These are phyloP conservation scores for Phytophthora cryptogea DNA, from an alignment of 352 stramenopile genomes.

Conservation along the genomic window DNA sequence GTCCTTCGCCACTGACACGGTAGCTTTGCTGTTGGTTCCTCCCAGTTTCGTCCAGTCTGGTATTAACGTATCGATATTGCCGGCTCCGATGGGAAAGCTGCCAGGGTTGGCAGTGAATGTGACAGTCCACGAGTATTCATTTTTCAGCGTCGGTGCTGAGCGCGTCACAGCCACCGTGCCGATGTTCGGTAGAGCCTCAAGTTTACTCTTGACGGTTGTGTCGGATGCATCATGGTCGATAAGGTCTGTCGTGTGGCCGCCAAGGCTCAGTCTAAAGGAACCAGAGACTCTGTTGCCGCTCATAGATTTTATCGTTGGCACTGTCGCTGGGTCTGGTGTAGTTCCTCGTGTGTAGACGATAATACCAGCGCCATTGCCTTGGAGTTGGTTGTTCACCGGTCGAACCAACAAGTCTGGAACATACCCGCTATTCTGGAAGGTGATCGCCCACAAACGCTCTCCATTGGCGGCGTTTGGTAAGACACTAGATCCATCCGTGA, in stretches of 20 bases:
- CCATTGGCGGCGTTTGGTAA: conserved; percentile 43
- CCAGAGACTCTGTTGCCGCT: conserved; percentile 91
- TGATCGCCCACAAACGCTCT: conserved; percentile 87
- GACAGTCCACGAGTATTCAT: conserved; percentile 93
- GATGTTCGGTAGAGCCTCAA: conserved; percentile 95
- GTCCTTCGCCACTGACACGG: conserved; percentile 36
- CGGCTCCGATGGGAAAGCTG: conserved; percentile 87
- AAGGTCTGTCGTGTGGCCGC: conserved; percentile 82
- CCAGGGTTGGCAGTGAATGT: conserved; percentile 94
- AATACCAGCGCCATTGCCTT: conserved; percentile 87
- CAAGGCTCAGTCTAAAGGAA: conserved; percentile 87
- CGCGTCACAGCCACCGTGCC: conserved; percentile 89
- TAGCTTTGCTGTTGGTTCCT: conserved; percentile 49
- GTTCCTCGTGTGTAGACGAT: conserved; percentile 76
- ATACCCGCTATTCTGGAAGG: conserved; percentile 91
- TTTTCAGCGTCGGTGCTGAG: conserved; percentile 81
- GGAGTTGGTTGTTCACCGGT: conserved; percentile 75
- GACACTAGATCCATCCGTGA: conserved; percentile 62
- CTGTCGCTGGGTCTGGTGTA: conserved; percentile 22
- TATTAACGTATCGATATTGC: conserved; percentile 57
- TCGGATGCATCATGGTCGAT: conserved; percentile 95
- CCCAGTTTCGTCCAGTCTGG: conserved; percentile 47
- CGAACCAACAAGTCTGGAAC: conserved; percentile 87
- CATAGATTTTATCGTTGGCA: conserved; percentile 47
- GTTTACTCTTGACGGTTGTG: conserved; percentile 86